Evolutionary conservation across 345 rosid genomes (phyloP), one percentile per base, ranked within the genome.

Genomic region (Combretum micranthum): DNA sequence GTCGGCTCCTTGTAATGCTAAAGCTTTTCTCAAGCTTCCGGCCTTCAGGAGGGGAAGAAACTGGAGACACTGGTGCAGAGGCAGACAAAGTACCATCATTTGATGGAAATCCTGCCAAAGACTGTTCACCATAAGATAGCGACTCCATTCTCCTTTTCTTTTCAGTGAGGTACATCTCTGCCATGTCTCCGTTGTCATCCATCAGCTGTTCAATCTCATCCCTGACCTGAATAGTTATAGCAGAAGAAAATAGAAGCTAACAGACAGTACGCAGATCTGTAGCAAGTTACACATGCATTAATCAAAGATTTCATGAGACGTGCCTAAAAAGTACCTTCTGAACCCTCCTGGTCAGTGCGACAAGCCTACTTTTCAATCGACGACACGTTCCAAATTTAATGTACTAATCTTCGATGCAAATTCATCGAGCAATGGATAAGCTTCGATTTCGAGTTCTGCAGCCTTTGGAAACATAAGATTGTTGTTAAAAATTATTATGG

Each of bases 111-210:
- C 92, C 96, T 57, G 81, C 47, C 59, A 80, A 12, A 46, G 94
- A 85, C 63, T 75, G 99, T 57, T 93, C 99, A 56, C 96, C 91
- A 42, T 77, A 85, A 48, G 87, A 66, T 60, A 82, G 63, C 42
- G 96, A 74, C 59, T 89, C 99, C 86, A 84, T 81, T 60, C 97
- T 79, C 37, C 61, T 79, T 73, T 93, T 93, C 81, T 93, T 93
- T 76, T 93, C 99, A 2, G 97, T 90, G 20, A 93, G 95, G 78
- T 82, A 85, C 99, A 93, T 87, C 75, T 93, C 99, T 2, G 99
- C 99, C 99, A 93, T 90, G 70, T 93, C 99, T 44, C 99, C 99
- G 59, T 93, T 97, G 76, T 93, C 99, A 74, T 93, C 97, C 99
- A 94, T 94, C 43, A 94, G 86, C 77, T 94, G 97, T 67, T 94